These are phyloP conservation scores for Skeletonema menzelii DNA, from an alignment of 108 stramenopile species.

Conservation along the genomic window DNA sequence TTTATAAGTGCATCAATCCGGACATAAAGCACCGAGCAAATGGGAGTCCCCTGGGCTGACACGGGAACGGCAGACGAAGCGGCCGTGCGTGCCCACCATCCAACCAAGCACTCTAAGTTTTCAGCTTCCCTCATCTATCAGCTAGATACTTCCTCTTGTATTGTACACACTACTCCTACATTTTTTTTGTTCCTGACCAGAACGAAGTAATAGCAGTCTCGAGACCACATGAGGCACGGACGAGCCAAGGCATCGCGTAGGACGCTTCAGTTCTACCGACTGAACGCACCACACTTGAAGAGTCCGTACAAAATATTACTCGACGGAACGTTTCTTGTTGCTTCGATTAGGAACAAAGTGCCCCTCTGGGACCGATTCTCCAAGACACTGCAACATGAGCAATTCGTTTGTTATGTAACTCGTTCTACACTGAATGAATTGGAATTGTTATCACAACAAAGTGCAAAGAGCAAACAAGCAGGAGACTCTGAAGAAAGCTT, in stretches of 20 bases:
- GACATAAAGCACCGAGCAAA: too few relatives aligned
- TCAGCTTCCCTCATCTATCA: too few relatives aligned
- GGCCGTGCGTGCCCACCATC: too few relatives aligned
- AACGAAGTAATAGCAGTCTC: background rate
- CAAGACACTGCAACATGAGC: constrained; percentile 47
- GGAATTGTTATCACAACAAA: constrained; percentile 24
- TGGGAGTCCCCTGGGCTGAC: too few relatives aligned
- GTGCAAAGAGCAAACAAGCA: background rate
- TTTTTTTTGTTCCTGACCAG: too few relatives aligned
- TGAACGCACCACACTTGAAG: constrained; percentile 64
- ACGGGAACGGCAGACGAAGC: too few relatives aligned
- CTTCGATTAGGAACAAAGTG: constrained; percentile 64
- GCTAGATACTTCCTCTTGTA: too few relatives aligned
- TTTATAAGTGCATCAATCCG: too few relatives aligned
- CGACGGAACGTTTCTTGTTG: constrained; percentile 79
- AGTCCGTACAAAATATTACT: constrained; percentile 70
- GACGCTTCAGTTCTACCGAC: constrained; percentile 77
- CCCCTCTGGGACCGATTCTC: constrained; percentile 55
- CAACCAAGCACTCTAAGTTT: too few relatives aligned
- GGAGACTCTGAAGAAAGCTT: constrained; percentile 6
- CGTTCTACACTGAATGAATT: constrained; percentile 54
- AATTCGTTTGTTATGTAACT: constrained; percentile 44
- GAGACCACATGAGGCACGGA: constrained; percentile 74
- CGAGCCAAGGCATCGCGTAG: constrained; percentile 81
- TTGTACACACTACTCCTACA: too few relatives aligned